Conservation (phyloP, 78 protist species). For the Polysphondylium violaceum region DNA sequence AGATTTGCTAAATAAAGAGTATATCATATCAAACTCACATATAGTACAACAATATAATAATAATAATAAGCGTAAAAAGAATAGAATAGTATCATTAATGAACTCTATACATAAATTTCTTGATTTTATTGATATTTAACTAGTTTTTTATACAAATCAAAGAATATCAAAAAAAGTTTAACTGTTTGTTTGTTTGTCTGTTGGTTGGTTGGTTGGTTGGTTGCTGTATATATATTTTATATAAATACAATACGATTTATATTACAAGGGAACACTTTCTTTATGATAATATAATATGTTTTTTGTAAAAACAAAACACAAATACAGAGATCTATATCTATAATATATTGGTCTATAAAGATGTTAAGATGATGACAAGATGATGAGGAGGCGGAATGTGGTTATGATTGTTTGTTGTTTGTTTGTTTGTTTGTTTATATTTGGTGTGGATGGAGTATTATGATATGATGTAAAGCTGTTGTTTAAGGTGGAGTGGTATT, state of each 20-base stretch:
- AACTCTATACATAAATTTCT: neutral
- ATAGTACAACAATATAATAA: too few species aligned
- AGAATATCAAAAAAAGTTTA: too few species aligned
- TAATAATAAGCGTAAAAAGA: neutral
- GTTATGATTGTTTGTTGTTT: neutral
- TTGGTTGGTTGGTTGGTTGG: too few species aligned
- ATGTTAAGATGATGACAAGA: too few species aligned
- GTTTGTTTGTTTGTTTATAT: neutral
- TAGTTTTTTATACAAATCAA: too few species aligned
- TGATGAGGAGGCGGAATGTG: neutral
- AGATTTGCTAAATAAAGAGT: conserved; percentile 42
- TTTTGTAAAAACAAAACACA: neutral
- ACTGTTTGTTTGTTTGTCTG: neutral
- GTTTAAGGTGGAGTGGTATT: neutral
- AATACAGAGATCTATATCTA: too few species aligned
- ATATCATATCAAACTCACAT: neutral
- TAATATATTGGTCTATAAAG: too few species aligned
- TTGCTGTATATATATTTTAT: too few species aligned
- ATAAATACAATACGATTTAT: too few species aligned
- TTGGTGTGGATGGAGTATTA: neutral
- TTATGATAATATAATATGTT: neutral
- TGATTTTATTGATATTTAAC: neutral
- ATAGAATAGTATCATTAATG: neutral
- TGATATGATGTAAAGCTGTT: neutral
- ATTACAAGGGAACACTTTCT: neutral